Evolutionary conservation across 1,284 basidiomycete genomes (phyloP).

Genomic region (Rhodotorula sp.): DNA sequence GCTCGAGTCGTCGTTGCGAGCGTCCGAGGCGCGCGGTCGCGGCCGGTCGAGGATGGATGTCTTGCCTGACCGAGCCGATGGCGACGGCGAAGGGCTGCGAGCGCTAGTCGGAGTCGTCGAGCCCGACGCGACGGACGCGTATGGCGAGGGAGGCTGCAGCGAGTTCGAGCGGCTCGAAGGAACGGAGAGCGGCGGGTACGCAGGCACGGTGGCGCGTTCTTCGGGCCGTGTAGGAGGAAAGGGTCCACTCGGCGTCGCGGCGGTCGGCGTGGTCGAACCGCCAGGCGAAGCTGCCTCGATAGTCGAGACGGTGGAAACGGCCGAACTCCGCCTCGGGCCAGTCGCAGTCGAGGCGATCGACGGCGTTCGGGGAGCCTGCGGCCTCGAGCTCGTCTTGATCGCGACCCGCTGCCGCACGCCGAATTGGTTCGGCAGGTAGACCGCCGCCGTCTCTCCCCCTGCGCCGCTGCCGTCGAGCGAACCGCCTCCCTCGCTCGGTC

Average conservation of each 20-base stretch:
- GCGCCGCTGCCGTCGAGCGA: background rate
- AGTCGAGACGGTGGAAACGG: background rate
- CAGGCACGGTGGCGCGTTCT: background rate
- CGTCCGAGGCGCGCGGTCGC: background rate
- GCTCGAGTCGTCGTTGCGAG: no score
- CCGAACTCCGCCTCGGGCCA: background rate
- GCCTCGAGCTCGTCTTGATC: conserved; percentile 23
- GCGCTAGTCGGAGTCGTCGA: background rate
- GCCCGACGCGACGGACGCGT: background rate
- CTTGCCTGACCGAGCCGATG: background rate
- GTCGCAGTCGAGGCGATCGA: background rate
- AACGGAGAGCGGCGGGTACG: background rate
- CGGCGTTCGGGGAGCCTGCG: conserved; percentile 1
- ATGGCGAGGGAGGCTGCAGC: background rate
- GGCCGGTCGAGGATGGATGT: conserved; percentile 3
- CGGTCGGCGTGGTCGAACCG: background rate
- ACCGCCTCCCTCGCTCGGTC: background rate
- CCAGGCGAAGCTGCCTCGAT: background rate
- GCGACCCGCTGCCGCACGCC: conserved; percentile 29
- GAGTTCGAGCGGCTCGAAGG: background rate
- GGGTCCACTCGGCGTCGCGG: background rate
- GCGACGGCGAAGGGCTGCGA: background rate
- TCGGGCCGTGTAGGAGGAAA: background rate
- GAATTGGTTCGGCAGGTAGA: conserved; percentile 25
- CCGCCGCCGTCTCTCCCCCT: background rate